Evolutionary conservation across 768 basidiomycete species (phyloP).

Genomic region (Phaeotremella fagi): DNA sequence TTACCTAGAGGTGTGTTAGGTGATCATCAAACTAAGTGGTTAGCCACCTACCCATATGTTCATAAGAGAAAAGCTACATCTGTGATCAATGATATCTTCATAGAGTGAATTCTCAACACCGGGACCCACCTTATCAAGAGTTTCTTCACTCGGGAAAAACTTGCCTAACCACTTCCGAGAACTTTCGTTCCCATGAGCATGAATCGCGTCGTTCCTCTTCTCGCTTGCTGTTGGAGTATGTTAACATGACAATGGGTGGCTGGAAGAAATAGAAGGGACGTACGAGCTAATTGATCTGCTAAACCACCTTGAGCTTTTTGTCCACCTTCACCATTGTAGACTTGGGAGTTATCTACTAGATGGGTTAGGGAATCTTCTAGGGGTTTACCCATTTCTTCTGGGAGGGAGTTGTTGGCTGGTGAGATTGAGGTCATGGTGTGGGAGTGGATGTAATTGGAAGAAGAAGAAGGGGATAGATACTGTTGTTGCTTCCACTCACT

Average conservation of each 20-base stretch:
- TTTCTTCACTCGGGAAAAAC: slow-evolving; percentile 41
- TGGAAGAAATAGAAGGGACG: neutral
- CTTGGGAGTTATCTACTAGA: slow-evolving; percentile 25
- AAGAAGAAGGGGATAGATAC: neutral
- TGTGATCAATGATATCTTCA: neutral
- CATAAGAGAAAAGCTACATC: slow-evolving; percentile 44
- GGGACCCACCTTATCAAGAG: slow-evolving; percentile 38
- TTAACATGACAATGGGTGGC: neutral
- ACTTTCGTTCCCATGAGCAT: slow-evolving; percentile 21
- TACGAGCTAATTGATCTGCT: slow-evolving; percentile 29
- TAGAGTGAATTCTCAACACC: neutral
- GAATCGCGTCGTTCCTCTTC: slow-evolving; percentile 28
- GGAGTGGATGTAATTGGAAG: neutral
- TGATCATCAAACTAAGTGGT: no score
- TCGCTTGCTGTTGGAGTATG: slow-evolving; percentile 18
- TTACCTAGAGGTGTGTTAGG: no score
- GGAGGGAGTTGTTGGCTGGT: slow-evolving; percentile 17
- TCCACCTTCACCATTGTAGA: neutral
- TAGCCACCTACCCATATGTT: slow-evolving; percentile 43
- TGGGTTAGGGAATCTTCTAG: slow-evolving; percentile 36
- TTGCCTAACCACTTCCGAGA: slow-evolving; percentile 34
- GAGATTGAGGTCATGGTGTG: slow-evolving; percentile 19
- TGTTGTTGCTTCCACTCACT: no score
- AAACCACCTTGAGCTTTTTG: no score
- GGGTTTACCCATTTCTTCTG: slow-evolving; percentile 28